These are phyloP conservation scores for Metarhizium robertsii DNA, from an alignment of 2,329 filamentous ascomycete species.

Conservation along the genomic window DNA sequence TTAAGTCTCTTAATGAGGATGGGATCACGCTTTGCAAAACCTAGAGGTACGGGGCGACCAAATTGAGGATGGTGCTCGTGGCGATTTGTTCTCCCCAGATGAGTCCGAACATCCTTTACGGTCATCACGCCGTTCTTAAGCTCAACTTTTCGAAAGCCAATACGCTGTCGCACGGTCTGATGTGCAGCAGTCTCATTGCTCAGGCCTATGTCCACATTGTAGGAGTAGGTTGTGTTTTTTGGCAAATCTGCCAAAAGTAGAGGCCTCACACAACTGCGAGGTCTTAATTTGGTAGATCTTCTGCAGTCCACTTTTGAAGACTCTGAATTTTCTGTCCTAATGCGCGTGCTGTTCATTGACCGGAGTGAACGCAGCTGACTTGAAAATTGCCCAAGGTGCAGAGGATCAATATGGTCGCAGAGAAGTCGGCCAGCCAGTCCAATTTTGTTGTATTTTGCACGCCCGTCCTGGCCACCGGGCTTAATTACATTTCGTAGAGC, in stretches of 20 bases:
- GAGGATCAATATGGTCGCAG: too few relatives aligned
- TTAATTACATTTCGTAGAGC: too few relatives aligned
- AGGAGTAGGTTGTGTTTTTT: conserved; percentile 42
- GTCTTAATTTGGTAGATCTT: too few relatives aligned
- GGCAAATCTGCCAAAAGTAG: too few relatives aligned
- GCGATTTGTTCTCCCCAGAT: conserved; percentile 56
- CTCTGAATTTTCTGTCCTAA: conserved; percentile 27
- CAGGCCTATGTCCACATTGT: conserved; percentile 39
- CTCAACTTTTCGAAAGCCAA: conserved; percentile 58
- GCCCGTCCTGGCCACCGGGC: too few relatives aligned
- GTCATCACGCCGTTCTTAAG: conserved; percentile 48
- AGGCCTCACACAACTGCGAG: too few relatives aligned
- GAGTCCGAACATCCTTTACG: conserved; percentile 53
- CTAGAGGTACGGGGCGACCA: conserved; percentile 53
- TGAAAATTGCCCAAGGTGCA: too few relatives aligned
- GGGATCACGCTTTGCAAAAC: conserved; percentile 53
- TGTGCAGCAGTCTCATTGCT: conserved; percentile 9
- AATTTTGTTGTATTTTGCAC: too few relatives aligned
- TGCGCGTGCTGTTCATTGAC: too few relatives aligned
- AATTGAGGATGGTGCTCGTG: conserved; percentile 60
- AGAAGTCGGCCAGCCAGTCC: too few relatives aligned
- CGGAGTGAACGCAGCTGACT: too few relatives aligned
- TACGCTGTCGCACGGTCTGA: conserved; percentile 39
- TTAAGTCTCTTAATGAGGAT: conserved; percentile 62
- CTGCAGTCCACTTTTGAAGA: conserved; percentile 58